Conservation (phyloP, 345 rosid genomes). For the Microcos paniculata region DNA sequence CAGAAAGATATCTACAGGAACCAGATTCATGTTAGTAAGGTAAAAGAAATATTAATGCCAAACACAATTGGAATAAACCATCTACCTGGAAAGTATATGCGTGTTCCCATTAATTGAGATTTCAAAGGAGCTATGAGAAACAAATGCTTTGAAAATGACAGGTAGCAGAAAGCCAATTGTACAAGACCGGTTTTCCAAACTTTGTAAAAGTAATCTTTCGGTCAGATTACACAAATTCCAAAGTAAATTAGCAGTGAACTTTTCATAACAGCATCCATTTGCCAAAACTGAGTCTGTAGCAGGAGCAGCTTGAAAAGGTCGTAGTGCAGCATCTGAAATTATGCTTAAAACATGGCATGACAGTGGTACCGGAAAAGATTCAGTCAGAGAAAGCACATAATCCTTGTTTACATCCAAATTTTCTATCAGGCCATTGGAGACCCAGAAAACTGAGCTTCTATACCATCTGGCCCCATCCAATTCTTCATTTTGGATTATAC, state of each 20-base stretch:
- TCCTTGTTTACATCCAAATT: constrained; percentile 31
- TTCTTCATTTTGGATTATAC: constrained; percentile 46
- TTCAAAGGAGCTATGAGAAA: constrained; percentile 32
- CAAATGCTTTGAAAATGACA: constrained; percentile 61
- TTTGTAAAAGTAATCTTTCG: constrained; percentile 63
- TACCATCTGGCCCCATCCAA: constrained; percentile 46
- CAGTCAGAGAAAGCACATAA: constrained; percentile 26
- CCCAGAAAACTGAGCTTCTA: constrained; percentile 22
- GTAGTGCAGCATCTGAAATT: constrained; percentile 53
- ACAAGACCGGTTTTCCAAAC: constrained; percentile 77
- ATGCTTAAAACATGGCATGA: constrained; percentile 66
- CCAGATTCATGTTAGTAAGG: constrained; percentile 4
- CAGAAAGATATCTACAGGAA: neutral
- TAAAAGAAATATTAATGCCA: neutral
- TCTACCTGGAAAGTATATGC: constrained; percentile 54
- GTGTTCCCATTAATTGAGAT: constrained; percentile 40
- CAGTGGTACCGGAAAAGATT: constrained; percentile 50
- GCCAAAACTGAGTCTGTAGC: constrained; percentile 19
- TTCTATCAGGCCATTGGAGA: constrained; percentile 22
- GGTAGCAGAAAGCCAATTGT: constrained; percentile 72
- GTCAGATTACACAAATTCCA: constrained; percentile 66
- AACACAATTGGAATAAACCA: constrained; percentile 13
- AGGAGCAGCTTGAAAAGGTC: constrained; percentile 35
- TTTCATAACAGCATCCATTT: constrained; percentile 35
- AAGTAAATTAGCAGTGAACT: constrained; percentile 51